Base-by-base conservation (phyloP, 345 rosid species). In the Iberis pinnata region DNA sequence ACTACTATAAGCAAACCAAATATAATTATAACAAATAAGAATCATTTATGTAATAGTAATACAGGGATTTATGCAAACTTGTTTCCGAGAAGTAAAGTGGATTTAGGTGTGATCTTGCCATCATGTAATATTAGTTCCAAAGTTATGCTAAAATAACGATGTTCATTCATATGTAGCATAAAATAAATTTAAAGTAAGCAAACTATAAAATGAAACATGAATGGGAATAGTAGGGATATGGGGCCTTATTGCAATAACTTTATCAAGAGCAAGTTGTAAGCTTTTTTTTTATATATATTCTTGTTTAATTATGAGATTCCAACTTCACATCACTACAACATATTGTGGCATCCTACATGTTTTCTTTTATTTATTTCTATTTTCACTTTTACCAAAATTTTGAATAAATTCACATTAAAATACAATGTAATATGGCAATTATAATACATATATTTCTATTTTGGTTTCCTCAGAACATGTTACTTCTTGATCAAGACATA, bases 261-360 rank as follows among this genome's bases (percentile, higher is more conserved):
- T 65, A 18, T 38, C 38, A 52, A 66, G 65, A 45, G 65, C 71
- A 59, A 66, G 55, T 59, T 66, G 71, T 66, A 66, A 45, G 38
- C 56, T 22, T 46, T 45, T 64, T 44, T 35, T 43, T 17, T 8
- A 11, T 17, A 11, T 38, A 20, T 58, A 52, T 59, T 66, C 65
- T 59, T 59, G 55, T 52, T 66, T 65, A 66, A 66, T 66, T 52
- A 66, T 66, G 65, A 66, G 65, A 66, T 66, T 66, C 37, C 37
- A 52, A 58, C 60, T 66, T 59, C 60, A 52, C 65, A 58, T 58
- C 45, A 59, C 60, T 27, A 58, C 64, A 51, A 57, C 47, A 58
- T 58, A 66, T 60, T 7, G 70, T 66, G 70, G 70, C 52, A 58
- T 59, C 65, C 60, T 66, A 59, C 70, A 52, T 66, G 65, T 66